Base-by-base conservation (phyloP, 2,329 filamentous ascomycete species). In the Septoria linicola region DNA sequence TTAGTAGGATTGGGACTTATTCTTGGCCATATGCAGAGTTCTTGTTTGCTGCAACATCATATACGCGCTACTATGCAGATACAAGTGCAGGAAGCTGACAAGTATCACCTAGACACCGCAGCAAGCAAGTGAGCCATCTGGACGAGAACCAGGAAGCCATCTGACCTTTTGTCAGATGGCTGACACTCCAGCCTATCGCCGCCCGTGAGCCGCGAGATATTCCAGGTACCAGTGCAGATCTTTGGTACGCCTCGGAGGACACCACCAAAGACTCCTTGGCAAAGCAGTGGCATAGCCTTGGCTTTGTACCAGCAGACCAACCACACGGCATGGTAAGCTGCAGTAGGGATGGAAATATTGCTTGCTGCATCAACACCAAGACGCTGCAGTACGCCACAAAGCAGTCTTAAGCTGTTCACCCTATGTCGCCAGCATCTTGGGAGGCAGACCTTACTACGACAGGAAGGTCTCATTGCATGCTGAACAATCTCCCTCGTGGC, bases 391-490 rank as follows among this genome's bases (percentile, higher is more conserved):
- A 25, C 40, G 14, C 30, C 32, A 13, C 14, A 31, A 32, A 20
- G 32, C 41, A 21, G 21, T 16, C 20, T 19, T 8, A 10, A 30
- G 32, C 43, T 37, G 6, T 10, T 7, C 4, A 16, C n/a, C 19
- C 10, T 49, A 17, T 10, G 4, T 23, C 20, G 36, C 36, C 46
- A 50, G 40, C 21, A 36, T 41, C 51, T 54, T 50, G 51, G 51
- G 21, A 39, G 35, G 19, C 2, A 16, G 41, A 27, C n/a, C 41
- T 42, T 40, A 41, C 53, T 55, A 31, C 34, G 47, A 53, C 49
- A 57, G 54, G 54, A 53, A 57, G 50, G 54, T 57, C 44, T 48
- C 46, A 57, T 48, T 42, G 43, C 35, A 49, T 34, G 16, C 13
- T 23, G 34, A 21, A 21, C 21, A 32, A 36, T 46, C 32, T 19